These are phyloP conservation scores for Zasmidium cellare DNA, from an alignment of 2,329 filamentous ascomycete genomes.

Conservation along the genomic window DNA sequence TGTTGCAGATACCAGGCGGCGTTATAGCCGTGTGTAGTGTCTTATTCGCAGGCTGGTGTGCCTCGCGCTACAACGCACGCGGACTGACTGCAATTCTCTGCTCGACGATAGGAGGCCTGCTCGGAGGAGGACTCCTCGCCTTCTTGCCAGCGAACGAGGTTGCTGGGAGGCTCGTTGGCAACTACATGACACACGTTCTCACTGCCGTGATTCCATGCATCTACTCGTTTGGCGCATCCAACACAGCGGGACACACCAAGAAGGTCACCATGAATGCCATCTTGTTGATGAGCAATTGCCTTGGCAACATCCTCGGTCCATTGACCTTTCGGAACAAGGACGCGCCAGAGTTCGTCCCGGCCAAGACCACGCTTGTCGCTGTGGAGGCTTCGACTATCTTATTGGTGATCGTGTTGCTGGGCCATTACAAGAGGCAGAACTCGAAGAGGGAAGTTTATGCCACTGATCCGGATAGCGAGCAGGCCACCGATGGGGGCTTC, in stretches of 20 bases:
- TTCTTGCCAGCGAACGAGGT: background rate
- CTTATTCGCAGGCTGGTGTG: background rate
- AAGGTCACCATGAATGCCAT: conserved; percentile 58
- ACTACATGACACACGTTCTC: background rate
- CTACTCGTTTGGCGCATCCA: conserved; percentile 36
- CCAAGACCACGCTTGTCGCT: conserved; percentile 43
- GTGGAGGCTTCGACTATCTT: conserved; percentile 34
- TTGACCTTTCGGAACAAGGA: conserved; percentile 39
- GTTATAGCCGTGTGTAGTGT: background rate
- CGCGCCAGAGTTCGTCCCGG: conserved; percentile 41
- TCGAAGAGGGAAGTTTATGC: background rate
- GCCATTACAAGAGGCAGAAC: conserved; percentile 27
- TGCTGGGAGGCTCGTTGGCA: background rate
- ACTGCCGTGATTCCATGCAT: conserved; percentile 26
- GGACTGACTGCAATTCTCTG: background rate
- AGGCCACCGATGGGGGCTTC: conserved; percentile 15
- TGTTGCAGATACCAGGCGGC: background rate
- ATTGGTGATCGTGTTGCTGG: conserved; percentile 45
- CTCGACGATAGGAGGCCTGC: background rate
- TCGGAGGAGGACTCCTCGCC: background rate
- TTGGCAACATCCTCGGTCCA: conserved; percentile 43
- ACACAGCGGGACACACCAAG: conserved; percentile 73
- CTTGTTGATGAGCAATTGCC: conserved; percentile 25
- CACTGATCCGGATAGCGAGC: background rate
- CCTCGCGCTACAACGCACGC: background rate